phyloP scores from a whole-genome alignment of 2,329 filamentous ascomycete genomes.

The Madurella fahalii region DNA sequence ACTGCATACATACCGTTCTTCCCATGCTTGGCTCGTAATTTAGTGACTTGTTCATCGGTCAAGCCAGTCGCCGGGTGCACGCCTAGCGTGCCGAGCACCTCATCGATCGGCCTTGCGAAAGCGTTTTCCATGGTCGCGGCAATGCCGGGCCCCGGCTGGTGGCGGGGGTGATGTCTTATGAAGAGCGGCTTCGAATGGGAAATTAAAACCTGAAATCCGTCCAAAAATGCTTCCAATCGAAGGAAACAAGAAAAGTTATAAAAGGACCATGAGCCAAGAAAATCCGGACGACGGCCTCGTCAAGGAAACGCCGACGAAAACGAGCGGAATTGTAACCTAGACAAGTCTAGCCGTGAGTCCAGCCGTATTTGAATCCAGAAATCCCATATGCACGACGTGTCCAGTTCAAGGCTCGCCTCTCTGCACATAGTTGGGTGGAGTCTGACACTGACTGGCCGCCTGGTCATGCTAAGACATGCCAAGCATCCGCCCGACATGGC shows the following conservation, averaged over 20 bases:
- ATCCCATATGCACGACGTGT: conserved; percentile 26
- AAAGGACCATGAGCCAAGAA: conserved; percentile 16
- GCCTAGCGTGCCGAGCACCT: conserved; percentile 56
- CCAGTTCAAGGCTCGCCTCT: conserved; percentile 25
- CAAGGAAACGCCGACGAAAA: conserved; percentile 9
- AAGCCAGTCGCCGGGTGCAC: conserved; percentile 55
- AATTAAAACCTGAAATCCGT: conserved; percentile 5
- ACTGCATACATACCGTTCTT: conserved; percentile 60
- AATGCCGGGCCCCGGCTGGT: conserved; percentile 11
- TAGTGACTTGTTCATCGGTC: conserved; percentile 53
- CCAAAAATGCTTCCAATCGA: conserved; percentile 9
- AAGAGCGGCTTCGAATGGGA: conserved; percentile 6
- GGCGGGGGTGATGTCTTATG: conserved; percentile 16
- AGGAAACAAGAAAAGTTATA: conserved; percentile 13
- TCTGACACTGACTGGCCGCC: conserved; percentile 17
- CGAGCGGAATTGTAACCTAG: conserved; percentile 14
- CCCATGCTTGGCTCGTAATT: conserved; percentile 56
- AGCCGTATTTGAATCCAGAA: conserved; percentile 14
- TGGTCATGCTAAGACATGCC: not conserved
- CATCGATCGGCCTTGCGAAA: conserved; percentile 53
- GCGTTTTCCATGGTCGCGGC: conserved; percentile 55
- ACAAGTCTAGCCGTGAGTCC: conserved; percentile 2
- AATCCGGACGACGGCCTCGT: not conserved
- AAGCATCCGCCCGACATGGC: not conserved
- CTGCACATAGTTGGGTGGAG: conserved; percentile 14